Percentiles rank a stretch among this genome's conserved stretches.
Evolutionary conservation across 2,329 filamentous ascomycete species (phyloP).

Genomic region (Cladophialophora bantiana): DNA sequence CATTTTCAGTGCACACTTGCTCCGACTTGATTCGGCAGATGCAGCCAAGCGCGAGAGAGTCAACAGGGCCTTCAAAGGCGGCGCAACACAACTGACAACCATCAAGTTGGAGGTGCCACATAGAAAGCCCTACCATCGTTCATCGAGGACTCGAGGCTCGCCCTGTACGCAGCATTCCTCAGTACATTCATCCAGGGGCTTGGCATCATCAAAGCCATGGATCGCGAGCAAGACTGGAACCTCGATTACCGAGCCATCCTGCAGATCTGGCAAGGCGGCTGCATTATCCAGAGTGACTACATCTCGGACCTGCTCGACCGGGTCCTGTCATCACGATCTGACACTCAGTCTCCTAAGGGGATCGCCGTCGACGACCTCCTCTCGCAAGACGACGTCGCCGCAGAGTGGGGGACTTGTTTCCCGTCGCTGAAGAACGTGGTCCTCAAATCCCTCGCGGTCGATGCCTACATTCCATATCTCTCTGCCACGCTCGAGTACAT

Average conservation of each 20-base stretch:
- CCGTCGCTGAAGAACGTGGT: constrained; percentile 64
- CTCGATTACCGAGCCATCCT: constrained; percentile 51
- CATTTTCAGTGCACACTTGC: constrained; percentile 67
- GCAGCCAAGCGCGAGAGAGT: constrained; percentile 62
- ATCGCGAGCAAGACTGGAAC: constrained; percentile 65
- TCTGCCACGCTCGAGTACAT: constrained; percentile 70
- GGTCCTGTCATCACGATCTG: constrained; percentile 31
- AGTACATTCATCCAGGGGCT: constrained; percentile 71
- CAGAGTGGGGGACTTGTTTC: constrained; percentile 61
- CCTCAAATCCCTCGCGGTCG: constrained; percentile 60
- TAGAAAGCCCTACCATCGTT: constrained; percentile 53
- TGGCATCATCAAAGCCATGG: constrained; percentile 67
- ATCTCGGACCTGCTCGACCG: constrained; percentile 64
- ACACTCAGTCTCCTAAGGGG: constrained; percentile 29
- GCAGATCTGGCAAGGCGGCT: constrained; percentile 72
- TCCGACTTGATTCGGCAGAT: constrained; percentile 70
- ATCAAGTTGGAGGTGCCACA: constrained; percentile 38
- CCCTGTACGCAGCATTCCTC: constrained; percentile 68
- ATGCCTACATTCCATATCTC: constrained; percentile 67
- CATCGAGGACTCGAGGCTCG: constrained; percentile 64
- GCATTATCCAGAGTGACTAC: constrained; percentile 73
- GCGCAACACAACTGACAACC: constrained; percentile 35
- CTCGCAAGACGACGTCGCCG: constrained; percentile 56
- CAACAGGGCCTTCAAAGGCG: constrained; percentile 40
- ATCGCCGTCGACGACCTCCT: constrained; percentile 55